Conservation (phyloP, 352 stramenopile genomes). For the Pythium vanterpoolii region DNA sequence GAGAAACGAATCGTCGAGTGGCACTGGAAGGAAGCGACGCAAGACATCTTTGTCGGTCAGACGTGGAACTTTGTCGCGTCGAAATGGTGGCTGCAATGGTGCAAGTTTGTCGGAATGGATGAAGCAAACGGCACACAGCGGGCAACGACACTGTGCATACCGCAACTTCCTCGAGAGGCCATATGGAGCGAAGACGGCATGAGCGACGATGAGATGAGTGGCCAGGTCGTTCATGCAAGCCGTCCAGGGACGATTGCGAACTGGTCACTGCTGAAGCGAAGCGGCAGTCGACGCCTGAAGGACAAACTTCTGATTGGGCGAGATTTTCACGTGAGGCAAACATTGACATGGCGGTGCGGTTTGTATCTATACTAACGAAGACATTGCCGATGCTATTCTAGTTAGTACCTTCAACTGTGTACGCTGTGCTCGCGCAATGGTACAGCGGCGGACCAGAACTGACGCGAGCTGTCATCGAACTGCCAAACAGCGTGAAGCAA, state of each 20-base stretch:
- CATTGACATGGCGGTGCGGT: neutral
- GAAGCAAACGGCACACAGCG: conserved; percentile 56
- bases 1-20: conserved; percentile 73
- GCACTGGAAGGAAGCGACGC: conserved; percentile 60
- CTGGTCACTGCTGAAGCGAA: conserved; percentile 73
- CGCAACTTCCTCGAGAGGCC: conserved; percentile 41
- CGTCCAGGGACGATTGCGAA: conserved; percentile 78
- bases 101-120: conserved; percentile 65
- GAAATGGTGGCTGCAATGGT: conserved; percentile 82
- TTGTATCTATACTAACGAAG: neutral
- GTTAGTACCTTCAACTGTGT: conserved; percentile 66
- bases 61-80: conserved; percentile 72
- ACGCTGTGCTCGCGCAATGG: conserved; percentile 67
- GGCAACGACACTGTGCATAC: conserved; percentile 47
- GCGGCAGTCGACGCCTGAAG: conserved; percentile 69
- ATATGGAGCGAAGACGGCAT: conserved; percentile 31
- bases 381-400: conserved; percentile 20
- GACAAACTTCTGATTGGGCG: conserved; percentile 62
- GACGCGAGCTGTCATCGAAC: conserved; percentile 46
- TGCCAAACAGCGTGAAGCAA: conserved; percentile 36
- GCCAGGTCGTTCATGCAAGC: conserved; percentile 12
- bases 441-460: conserved; percentile 78
- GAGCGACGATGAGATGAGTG: conserved; percentile 15
- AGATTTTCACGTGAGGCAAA: conserved; percentile 75
- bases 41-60: conserved; percentile 48